Percentiles rank a stretch among this genome's conserved stretches.
phyloP scores from a whole-genome alignment of 768 basidiomycete genomes.

The Kwoniella botswanensis region DNA sequence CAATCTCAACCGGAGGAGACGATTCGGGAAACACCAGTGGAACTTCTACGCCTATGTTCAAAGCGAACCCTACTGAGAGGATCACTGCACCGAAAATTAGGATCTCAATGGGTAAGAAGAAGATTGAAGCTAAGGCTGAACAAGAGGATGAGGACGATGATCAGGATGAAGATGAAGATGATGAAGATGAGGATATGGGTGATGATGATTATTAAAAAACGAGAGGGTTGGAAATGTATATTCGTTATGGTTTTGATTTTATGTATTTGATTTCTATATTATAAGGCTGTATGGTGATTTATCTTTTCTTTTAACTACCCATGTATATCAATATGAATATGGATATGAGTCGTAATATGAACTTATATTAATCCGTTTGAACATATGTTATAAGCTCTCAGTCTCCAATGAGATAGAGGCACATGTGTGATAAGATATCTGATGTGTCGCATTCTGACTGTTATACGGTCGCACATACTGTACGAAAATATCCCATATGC shows the following conservation, averaged over 20 bases:
- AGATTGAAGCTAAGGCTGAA: conserved; percentile 18
- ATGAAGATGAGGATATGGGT: conserved; percentile 29
- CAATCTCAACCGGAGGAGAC: conserved; percentile 2
- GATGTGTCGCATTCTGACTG: too few species aligned
- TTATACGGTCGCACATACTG: too few species aligned
- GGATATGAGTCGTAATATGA: not conserved
- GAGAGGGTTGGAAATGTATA: not conserved
- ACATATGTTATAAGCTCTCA: not conserved
- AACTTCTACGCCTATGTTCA: conserved; percentile 51
- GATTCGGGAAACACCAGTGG: conserved; percentile 35
- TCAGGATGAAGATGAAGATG: conserved; percentile 65
- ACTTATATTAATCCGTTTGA: too few species aligned
- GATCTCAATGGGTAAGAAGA: conserved; percentile 62
- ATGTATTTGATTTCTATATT: too few species aligned
- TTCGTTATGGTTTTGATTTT: not conserved
- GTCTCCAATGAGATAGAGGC: not conserved
- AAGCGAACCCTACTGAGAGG: conserved; percentile 40
- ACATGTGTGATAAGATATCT: too few species aligned
- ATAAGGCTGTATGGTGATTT: not conserved
- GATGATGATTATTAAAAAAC: conserved; percentile 8
- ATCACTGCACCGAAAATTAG: conserved; percentile 74
- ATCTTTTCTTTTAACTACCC: not conserved
- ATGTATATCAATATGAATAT: not conserved
- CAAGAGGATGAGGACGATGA: conserved; percentile 67
- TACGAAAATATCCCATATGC: too few species aligned